Conservation (phyloP, 345 rosid genomes). For the Eucalyptus rudis region DNA sequence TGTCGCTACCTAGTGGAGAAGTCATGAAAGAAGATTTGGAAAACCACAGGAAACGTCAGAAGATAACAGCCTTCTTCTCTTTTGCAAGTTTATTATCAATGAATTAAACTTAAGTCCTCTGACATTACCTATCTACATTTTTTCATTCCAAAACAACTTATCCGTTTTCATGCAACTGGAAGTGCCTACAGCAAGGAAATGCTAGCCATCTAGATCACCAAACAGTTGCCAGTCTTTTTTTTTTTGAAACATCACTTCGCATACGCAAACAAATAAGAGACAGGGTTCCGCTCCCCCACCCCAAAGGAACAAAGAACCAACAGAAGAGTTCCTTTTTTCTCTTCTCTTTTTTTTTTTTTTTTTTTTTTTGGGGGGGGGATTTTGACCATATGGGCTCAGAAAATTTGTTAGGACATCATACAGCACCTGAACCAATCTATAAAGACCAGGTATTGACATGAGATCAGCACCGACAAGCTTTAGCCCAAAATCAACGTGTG, state of each 20-base stretch:
- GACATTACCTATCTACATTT: background rate
- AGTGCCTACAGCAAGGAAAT: background rate
- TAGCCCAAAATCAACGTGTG: constrained; percentile 91
- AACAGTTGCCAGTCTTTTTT: background rate
- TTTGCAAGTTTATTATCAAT: background rate
- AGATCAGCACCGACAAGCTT: constrained; percentile 93
- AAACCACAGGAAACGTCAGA: background rate
- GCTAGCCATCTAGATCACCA: background rate
- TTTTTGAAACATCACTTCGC: background rate
- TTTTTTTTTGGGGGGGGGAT: background rate
- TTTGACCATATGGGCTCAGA: background rate
- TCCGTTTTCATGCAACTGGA: background rate
- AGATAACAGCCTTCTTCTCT: background rate
- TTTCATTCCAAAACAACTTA: background rate
- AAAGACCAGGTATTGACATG: constrained; percentile 96
- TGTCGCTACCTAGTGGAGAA: background rate
- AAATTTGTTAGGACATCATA: background rate
- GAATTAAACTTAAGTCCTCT: background rate
- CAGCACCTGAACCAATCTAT: constrained; percentile 84
- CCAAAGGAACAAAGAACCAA: background rate
- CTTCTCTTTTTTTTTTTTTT: background rate
- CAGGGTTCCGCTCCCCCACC: background rate
- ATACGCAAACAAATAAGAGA: background rate
- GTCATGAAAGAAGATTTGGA: background rate
- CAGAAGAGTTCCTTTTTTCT: background rate